phyloP scores from a whole-genome alignment of 1,284 basidiomycete genomes.

The Coniferiporia weirii region DNA sequence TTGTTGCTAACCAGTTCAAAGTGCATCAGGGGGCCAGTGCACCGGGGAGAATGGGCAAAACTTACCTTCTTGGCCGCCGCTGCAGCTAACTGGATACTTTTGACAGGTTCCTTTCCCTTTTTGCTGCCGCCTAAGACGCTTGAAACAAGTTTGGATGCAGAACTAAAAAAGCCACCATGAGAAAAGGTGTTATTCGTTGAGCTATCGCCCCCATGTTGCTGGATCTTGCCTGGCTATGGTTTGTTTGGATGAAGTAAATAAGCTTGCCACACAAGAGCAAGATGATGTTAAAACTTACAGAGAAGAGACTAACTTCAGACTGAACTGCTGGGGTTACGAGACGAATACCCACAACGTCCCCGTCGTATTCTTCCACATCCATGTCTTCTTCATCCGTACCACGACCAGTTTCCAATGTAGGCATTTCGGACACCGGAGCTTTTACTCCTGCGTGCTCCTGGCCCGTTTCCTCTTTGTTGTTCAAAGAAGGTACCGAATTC shows the following conservation, averaged over 20 bases:
- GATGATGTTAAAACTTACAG: conserved; percentile 31
- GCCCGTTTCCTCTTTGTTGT: neutral
- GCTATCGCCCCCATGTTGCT: neutral
- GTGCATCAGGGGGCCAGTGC: too few relatives aligned
- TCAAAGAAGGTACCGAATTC: neutral
- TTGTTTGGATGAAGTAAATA: neutral
- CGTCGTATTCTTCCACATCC: conserved; percentile 33
- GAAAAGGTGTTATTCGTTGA: conserved; percentile 11
- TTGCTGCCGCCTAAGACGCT: conserved; percentile 61
- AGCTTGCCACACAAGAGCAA: too few relatives aligned
- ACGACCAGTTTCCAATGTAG: conserved; percentile 14
- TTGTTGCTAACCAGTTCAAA: conserved; percentile 84
- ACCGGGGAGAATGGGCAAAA: neutral
- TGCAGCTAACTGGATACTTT: conserved; percentile 79
- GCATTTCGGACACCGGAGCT: neutral
- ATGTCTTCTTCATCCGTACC: conserved; percentile 24
- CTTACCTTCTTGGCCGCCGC: conserved; percentile 80
- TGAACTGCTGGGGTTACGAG: conserved; percentile 26
- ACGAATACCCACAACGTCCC: conserved; percentile 23
- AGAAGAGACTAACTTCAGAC: conserved; percentile 35
- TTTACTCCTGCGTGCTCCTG: conserved; percentile 15
- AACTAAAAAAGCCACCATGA: conserved; percentile 50
- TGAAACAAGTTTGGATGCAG: conserved; percentile 60
- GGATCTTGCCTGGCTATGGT: conserved; percentile 5
- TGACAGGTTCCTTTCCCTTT: conserved; percentile 68